A percentile compares a stretch with the other conserved stretches of the same genome.
Evolutionary conservation across 2,329 filamentous ascomycete species (phyloP).

Genomic region (Pseudohalonectria lignicola): DNA sequence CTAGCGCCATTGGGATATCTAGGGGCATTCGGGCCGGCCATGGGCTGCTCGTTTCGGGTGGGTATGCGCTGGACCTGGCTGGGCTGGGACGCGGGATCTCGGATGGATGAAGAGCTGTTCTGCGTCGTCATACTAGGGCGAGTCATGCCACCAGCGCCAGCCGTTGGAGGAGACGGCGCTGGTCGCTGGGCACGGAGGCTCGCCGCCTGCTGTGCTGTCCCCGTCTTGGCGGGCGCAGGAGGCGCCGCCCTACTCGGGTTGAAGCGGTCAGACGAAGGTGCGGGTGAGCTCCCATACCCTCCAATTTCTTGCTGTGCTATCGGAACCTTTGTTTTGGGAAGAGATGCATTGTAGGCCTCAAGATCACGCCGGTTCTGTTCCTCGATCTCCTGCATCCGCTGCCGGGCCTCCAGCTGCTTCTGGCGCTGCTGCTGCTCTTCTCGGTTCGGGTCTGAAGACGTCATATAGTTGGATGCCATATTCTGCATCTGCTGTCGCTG

Average conservation of each 20-base stretch:
- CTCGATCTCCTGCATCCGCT: constrained; percentile 43
- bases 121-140: constrained; percentile 40
- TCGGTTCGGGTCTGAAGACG: constrained; percentile 31
- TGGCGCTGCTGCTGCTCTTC: constrained; percentile 43
- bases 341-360: constrained; percentile 80
- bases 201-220: constrained; percentile 27
- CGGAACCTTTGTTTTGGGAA: constrained; percentile 71
- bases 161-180: constrained; percentile 61
- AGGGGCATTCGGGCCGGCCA: constrained; percentile 37
- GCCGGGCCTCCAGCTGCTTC: constrained; percentile 48
- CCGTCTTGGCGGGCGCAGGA: constrained; percentile 53
- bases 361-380: constrained; percentile 65
- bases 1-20: constrained; percentile 46
- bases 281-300: constrained; percentile 41
- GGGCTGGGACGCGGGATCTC: constrained; percentile 24
- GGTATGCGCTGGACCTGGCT: constrained; percentile 29
- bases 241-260: constrained; percentile 80
- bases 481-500: constrained; percentile 48
- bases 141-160: constrained; percentile 23
- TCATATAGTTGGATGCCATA: constrained; percentile 41
- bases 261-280: constrained; percentile 49
- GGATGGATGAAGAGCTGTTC: constrained; percentile 33
- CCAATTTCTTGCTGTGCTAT: constrained; percentile 86
- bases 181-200: constrained; percentile 63
- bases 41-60: constrained; percentile 34